phyloP scores from a whole-genome alignment of 768 basidiomycete species.

The Clitopilus passeckerianus region DNA sequence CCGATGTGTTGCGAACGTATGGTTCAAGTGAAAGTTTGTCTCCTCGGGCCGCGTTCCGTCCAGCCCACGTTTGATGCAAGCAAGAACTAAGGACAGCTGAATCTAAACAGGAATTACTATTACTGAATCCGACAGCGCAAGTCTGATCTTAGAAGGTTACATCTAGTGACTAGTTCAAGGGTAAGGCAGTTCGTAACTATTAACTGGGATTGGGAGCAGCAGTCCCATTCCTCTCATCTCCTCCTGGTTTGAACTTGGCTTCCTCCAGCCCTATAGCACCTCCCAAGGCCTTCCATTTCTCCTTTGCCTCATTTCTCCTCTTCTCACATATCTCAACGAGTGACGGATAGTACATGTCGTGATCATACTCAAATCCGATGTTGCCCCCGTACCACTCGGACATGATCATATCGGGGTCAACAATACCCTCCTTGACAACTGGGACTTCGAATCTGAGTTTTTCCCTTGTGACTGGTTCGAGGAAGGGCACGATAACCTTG shows the following conservation, averaged over 20 bases:
- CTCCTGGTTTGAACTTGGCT: constrained; percentile 62
- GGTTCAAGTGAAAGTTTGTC: too few relatives aligned
- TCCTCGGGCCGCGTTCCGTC: too few relatives aligned
- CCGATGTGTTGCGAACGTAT: too few relatives aligned
- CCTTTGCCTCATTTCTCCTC: constrained; percentile 44
- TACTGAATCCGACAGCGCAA: too few relatives aligned
- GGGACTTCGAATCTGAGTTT: constrained; percentile 76
- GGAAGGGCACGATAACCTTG: constrained; percentile 46
- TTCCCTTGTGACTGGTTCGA: constrained; percentile 75
- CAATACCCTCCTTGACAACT: constrained; percentile 59
- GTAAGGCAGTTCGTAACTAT: too few relatives aligned
- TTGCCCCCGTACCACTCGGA: constrained; percentile 51
- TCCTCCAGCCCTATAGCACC: constrained; percentile 70
- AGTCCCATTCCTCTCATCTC: too few relatives aligned
- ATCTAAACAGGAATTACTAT: too few relatives aligned
- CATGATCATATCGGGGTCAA: constrained; percentile 68
- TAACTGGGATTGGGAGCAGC: too few relatives aligned
- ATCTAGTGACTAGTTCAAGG: too few relatives aligned
- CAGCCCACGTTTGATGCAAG: too few relatives aligned
- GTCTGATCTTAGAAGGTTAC: too few relatives aligned
- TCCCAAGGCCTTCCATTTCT: constrained; percentile 68
- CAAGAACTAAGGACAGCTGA: too few relatives aligned
- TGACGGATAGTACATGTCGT: constrained; percentile 70
- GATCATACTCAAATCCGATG: constrained; percentile 64
- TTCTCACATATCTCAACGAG: constrained; percentile 52